Evolutionary conservation across 495 filamentous ascomycete species (phyloP), one percentile per base, ranked within the genome.

Genomic region (Thermothielavioides terrestris): DNA sequence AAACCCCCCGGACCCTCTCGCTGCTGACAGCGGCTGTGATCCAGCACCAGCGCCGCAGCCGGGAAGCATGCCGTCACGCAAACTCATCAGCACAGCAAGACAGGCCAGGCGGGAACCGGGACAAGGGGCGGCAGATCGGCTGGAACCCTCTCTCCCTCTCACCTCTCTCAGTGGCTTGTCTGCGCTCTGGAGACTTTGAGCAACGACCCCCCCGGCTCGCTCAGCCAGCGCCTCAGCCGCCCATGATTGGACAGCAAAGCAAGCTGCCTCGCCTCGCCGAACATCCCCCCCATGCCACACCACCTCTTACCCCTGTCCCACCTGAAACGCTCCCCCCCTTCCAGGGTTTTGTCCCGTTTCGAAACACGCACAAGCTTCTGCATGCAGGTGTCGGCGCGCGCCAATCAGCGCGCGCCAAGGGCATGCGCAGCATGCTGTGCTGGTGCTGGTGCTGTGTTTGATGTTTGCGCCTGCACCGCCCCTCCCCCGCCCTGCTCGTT

Each of bases 311-410:
- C 25, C 26, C 32, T 30, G 46, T 52, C 27, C 42, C 50, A 62
- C 56, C 55, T 62, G 59, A 62, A 62, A 62, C 59, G 51, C 40
- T 31, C 39, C 59, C 52, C 43, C 53, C 42, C 49, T 46, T 42
- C 46, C 38, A 51, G 55, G 49, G 46, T 42, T 31, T 49, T 47
- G 27, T 49, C 7, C n/a, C 46, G 61, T 63, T 61, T 63, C 61
- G 55, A 63, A 63, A 63, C 61, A 63, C 32, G n/a, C 46, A 49
- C 46, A 53, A 14, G 46, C 43, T 52, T 55, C 58, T 56, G 49
- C 49, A 38, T 55, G n/a, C n/a, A n/a, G n/a, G n/a, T n/a, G n/a
- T n/a, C n/a, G 50, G 49, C 58, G 46, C 38, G n/a, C n/a, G n/a
- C 61, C 61, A 64, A 64, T 61, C 50, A 59, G 30, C 35, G 46